Percentiles rank a stretch among this genome's conserved stretches.
These are phyloP conservation scores for Brassica napus DNA, from an alignment of 345 rosid genomes.

Conservation along the genomic window Da-Ae NC_063443.1:17092501-17093000, in stretches of 20 bases:
- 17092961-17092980: conserved; percentile 51
- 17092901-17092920: conserved; percentile 48
- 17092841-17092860: conserved; percentile 54
- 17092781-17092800: conserved; percentile 76
- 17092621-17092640: conserved; percentile 40
- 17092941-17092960: conserved; percentile 56
- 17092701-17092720: conserved; percentile 62
- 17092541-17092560: conserved; percentile 54
- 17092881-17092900: conserved; percentile 61
- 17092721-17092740: conserved; percentile 78
- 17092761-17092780: conserved; percentile 59
- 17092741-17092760: conserved; percentile 85
- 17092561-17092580: conserved; percentile 28
- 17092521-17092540: conserved; percentile 54
- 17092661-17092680: conserved; percentile 51
- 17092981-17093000: conserved; percentile 49
- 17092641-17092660: conserved; percentile 46
- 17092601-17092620: conserved; percentile 4
- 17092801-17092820: conserved; percentile 95
- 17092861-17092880: conserved; percentile 54
- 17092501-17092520: conserved; percentile 65
- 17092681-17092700: conserved; percentile 60
- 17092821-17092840: conserved; percentile 77
- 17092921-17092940: conserved; percentile 64
- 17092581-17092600: background rate